phyloP scores from a whole-genome alignment of 352 stramenopile genomes.

The Blastocystis sp. region DNA sequence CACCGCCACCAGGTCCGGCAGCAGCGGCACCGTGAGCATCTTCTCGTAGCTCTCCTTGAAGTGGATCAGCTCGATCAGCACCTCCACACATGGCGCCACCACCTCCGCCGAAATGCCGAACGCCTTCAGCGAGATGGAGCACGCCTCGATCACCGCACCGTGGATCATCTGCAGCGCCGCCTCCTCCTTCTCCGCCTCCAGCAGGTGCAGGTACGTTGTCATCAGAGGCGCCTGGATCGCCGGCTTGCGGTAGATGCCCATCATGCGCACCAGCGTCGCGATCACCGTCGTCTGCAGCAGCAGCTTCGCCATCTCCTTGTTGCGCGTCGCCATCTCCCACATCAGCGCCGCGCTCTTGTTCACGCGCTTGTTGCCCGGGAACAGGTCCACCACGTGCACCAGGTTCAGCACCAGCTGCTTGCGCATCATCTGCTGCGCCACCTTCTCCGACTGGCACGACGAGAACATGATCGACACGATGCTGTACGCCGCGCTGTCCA shows the following conservation, averaged over 20 bases:
- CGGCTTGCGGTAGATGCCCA: constrained; percentile 54
- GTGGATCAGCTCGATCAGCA: constrained; percentile 36
- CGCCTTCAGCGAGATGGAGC: constrained; percentile 58
- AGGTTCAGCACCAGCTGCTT: constrained; percentile 52
- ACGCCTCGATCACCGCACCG: constrained; percentile 51
- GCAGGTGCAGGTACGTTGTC: constrained; percentile 39
- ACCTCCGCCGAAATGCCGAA: constrained; percentile 30
- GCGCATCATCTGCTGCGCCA: constrained; percentile 4
- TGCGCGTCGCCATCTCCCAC: constrained; percentile 67
- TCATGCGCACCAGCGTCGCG: constrained; percentile 38
- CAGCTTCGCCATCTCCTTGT: constrained; percentile 37
- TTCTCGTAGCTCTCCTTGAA: constrained; percentile 7
- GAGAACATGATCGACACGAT: constrained; percentile 28
- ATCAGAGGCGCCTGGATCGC: constrained; percentile 52
- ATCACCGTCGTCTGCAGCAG: constrained; percentile 49
- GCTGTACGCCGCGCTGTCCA: constrained; percentile 46
- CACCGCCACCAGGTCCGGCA: constrained; percentile 62
- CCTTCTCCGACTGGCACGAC: constrained; percentile 20
- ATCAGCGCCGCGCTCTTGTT: constrained; percentile 62
- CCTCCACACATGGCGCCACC: constrained; percentile 54
- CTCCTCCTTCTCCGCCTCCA: constrained; percentile 31
- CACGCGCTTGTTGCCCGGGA: constrained; percentile 67
- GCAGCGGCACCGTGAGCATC: constrained; percentile 27
- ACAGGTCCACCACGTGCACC: constrained; percentile 55
- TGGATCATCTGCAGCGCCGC: constrained; percentile 40